Evolutionary conservation across 2,329 filamentous ascomycete genomes (phyloP).

Genomic region (Phaeosphaeria sp.): DNA sequence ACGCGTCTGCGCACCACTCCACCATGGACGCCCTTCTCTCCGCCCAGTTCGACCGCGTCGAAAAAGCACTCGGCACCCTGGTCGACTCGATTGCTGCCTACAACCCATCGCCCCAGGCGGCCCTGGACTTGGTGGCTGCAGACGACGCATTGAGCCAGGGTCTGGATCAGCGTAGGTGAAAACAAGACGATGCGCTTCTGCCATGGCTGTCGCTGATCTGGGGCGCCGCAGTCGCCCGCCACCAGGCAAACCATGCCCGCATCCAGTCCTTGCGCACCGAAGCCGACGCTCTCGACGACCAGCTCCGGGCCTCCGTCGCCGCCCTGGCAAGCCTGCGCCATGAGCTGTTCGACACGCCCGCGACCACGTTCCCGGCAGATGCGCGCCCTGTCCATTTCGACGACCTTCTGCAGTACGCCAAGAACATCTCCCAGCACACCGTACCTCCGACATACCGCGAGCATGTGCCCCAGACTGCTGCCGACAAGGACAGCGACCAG

Average conservation of each 20-base stretch:
- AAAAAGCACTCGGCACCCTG: slow-evolving; percentile 65
- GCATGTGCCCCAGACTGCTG: slow-evolving; percentile 23
- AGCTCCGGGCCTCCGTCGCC: slow-evolving; percentile 73
- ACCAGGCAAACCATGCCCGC: slow-evolving; percentile 76
- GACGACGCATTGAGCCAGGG: slow-evolving; percentile 72
- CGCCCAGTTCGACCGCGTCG: slow-evolving; percentile 54
- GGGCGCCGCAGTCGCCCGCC: slow-evolving; percentile 65
- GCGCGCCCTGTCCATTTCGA: slow-evolving; percentile 66
- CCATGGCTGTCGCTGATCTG: slow-evolving; percentile 8
- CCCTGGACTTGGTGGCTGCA: slow-evolving; percentile 72
- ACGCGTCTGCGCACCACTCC: neutral
- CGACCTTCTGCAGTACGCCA: slow-evolving; percentile 78
- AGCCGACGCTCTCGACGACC: slow-evolving; percentile 69
- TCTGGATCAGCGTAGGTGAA: slow-evolving; percentile 65
- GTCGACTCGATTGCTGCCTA: slow-evolving; percentile 84
- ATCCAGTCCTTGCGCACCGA: slow-evolving; percentile 73
- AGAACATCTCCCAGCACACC: slow-evolving; percentile 80
- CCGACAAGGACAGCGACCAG: slow-evolving; percentile 27
- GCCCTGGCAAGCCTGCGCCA: slow-evolving; percentile 75
- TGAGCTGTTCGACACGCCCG: slow-evolving; percentile 66
- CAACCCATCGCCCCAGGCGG: slow-evolving; percentile 73
- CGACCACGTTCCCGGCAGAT: slow-evolving; percentile 48
- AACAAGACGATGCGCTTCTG: neutral
- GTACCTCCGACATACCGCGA: slow-evolving; percentile 66
- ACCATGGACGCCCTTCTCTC: slow-evolving; percentile 53